Conservation (phyloP, 2,329 filamentous ascomycete genomes). For the Aspergillus ustus region DNA sequence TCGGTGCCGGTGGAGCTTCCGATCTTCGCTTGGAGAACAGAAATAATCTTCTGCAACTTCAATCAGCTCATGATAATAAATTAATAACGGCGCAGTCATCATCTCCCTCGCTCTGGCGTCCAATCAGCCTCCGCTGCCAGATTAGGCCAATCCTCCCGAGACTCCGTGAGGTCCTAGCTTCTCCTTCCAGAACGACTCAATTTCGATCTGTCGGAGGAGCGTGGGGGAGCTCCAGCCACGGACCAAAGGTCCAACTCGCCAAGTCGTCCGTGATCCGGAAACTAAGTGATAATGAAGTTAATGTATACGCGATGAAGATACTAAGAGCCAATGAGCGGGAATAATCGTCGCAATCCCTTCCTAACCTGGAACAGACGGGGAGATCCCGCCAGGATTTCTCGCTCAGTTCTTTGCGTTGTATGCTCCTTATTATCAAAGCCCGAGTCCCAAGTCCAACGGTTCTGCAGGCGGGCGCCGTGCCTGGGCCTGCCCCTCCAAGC, state of each 20-base stretch:
- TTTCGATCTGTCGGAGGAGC: conserved; percentile 3
- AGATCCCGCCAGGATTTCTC: conserved; percentile 16
- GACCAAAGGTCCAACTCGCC: not conserved
- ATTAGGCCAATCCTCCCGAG: not conserved
- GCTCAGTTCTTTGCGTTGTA: not conserved
- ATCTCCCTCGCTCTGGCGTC: not conserved
- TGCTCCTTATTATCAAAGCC: not conserved
- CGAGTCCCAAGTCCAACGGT: not conserved
- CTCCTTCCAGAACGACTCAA: conserved; percentile 9
- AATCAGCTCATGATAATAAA: not conserved
- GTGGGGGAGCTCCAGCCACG: not conserved
- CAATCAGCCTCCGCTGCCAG: not conserved
- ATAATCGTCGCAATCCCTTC: not conserved
- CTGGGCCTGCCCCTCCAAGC: not conserved
- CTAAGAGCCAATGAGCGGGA: not conserved
- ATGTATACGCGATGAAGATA: conserved; percentile 1
- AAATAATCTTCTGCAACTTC: not conserved
- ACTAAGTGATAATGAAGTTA: not conserved
- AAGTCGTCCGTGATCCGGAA: not conserved
- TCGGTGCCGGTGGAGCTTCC: not conserved
- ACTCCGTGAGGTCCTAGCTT: not conserved
- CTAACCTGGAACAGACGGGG: conserved; percentile 15
- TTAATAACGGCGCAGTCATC: not conserved
- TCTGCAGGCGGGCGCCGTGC: not conserved
- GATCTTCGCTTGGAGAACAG: not conserved